Conservation (phyloP, 345 rosid genomes). For the Erucastrum elatum region DNA sequence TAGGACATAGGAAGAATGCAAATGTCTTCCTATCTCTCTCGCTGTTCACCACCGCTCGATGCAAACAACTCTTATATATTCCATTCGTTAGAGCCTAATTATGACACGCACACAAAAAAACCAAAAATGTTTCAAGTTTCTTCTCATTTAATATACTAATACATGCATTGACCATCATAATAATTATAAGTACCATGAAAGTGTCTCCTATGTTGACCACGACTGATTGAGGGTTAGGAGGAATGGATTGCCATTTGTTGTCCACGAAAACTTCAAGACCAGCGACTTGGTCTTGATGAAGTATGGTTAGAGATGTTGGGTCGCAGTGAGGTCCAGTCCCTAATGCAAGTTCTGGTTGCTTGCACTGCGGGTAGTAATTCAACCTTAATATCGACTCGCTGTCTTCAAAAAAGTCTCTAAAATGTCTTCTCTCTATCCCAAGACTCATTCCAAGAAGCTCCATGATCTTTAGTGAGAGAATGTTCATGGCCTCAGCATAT, state of each 20-base stretch:
- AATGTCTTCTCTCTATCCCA: conserved; percentile 27
- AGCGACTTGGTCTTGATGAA: conserved; percentile 79
- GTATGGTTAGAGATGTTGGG: conserved; percentile 78
- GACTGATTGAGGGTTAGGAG: conserved; percentile 58
- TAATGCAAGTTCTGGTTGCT: conserved; percentile 50
- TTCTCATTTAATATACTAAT: not conserved
- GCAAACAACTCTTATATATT: conserved; percentile 59
- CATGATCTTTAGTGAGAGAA: conserved; percentile 35
- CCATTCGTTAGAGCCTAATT: conserved; percentile 37
- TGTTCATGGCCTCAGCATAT: conserved; percentile 38
- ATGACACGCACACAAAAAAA: not conserved
- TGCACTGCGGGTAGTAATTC: conserved; percentile 71
- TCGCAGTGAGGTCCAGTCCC: conserved; percentile 95
- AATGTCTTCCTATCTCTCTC: conserved; percentile 55
- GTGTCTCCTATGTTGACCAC: conserved; percentile 85
- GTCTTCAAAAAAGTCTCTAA: conserved; percentile 49
- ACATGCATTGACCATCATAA: conserved; percentile 9
- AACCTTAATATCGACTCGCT: conserved; percentile 63
- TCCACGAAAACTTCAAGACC: conserved; percentile 72
- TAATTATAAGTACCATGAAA: conserved; percentile 56
- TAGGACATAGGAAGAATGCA: conserved; percentile 61
- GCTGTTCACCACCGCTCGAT: conserved; percentile 67
- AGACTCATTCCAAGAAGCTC: conserved; percentile 44
- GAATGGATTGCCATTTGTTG: conserved; percentile 60
- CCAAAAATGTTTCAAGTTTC: not conserved